Evolutionary conservation across 352 stramenopile species (phyloP).

Genomic region (Pythium dissimile): DNA sequence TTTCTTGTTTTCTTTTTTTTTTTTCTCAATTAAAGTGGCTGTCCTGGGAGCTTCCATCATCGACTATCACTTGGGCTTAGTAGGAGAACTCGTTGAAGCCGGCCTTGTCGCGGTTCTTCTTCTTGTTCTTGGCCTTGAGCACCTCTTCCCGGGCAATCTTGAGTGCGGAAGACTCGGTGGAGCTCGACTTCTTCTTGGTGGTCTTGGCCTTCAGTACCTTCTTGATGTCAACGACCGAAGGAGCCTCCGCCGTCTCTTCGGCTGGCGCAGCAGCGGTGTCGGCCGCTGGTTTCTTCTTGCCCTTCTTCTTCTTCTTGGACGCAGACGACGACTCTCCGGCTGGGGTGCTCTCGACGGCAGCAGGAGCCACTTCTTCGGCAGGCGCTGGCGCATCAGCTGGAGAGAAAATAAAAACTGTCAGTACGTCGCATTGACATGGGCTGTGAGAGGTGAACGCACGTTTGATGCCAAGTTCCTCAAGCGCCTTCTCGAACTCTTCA

Average conservation of each 20-base stretch:
- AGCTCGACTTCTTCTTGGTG: constrained; percentile 72
- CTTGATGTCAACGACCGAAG: constrained; percentile 62
- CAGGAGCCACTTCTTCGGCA: constrained; percentile 8
- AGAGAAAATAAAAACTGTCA: constrained; percentile 1
- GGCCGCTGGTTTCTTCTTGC: constrained; percentile 34
- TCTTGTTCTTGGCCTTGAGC: constrained; percentile 65
- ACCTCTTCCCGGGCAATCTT: constrained; percentile 69
- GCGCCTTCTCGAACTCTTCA: constrained; percentile 65
- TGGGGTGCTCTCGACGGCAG: neutral
- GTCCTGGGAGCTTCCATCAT: constrained; percentile 1
- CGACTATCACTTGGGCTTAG: constrained; percentile 20
- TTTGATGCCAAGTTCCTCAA: constrained; percentile 66
- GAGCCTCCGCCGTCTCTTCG: constrained; percentile 16
- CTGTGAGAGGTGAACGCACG: no score
- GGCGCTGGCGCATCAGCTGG: constrained; percentile 4
- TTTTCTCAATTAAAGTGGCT: constrained; percentile 16
- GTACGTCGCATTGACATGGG: no score
- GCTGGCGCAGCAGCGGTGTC: constrained; percentile 16
- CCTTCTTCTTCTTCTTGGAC: constrained; percentile 42
- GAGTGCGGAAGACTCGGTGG: constrained; percentile 50
- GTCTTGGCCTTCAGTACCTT: constrained; percentile 66
- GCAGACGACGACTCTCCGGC: constrained; percentile 16
- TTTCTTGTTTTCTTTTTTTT: no score
- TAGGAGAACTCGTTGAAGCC: constrained; percentile 83
- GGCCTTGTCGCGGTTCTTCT: constrained; percentile 66